Percentiles rank a stretch among this genome's conserved stretches.
These are phyloP conservation scores for Trebouxia sp. DNA, from an alignment of 139 green algal species.

Conservation along the genomic window DNA sequence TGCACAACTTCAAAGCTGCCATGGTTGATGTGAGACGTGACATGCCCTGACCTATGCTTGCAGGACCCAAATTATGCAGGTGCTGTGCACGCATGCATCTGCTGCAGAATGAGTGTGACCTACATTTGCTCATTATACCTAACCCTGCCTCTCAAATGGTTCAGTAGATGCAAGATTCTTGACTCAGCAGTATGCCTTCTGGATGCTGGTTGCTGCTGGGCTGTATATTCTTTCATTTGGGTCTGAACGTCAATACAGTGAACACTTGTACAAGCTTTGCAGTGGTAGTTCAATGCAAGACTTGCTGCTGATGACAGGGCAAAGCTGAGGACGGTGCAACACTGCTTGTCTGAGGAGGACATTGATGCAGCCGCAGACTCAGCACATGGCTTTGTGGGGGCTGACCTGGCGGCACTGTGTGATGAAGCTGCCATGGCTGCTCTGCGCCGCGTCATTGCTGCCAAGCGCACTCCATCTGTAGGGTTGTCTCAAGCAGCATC, in stretches of 20 bases:
- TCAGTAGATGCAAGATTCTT: too few species aligned
- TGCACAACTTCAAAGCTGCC: too few species aligned
- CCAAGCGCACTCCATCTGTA: background rate
- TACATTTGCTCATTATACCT: too few species aligned
- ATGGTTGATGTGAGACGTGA: too few species aligned
- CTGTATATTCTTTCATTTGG: background rate
- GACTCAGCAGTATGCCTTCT: too few species aligned
- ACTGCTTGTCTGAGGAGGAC: constrained; percentile 45
- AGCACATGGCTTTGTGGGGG: constrained; percentile 69
- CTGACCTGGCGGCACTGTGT: constrained; percentile 68
- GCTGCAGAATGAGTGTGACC: too few species aligned
- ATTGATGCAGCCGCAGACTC: constrained; percentile 48
- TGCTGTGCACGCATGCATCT: too few species aligned
- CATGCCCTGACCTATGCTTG: too few species aligned
- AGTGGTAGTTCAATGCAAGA: constrained; percentile 60
- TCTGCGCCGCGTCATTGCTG: constrained; percentile 45
- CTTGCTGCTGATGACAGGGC: too few species aligned
- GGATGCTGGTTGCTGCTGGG: too few species aligned
- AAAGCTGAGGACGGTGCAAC: constrained; percentile 47
- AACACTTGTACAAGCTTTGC: constrained; percentile 47
- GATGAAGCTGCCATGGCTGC: constrained; percentile 70
- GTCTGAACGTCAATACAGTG: background rate
- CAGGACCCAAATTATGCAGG: too few species aligned
- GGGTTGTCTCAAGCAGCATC: background rate
- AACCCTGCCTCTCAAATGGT: too few species aligned